Base-by-base conservation (phyloP, 495 filamentous ascomycete genomes). In the Penicillium bialowiezense region DNA sequence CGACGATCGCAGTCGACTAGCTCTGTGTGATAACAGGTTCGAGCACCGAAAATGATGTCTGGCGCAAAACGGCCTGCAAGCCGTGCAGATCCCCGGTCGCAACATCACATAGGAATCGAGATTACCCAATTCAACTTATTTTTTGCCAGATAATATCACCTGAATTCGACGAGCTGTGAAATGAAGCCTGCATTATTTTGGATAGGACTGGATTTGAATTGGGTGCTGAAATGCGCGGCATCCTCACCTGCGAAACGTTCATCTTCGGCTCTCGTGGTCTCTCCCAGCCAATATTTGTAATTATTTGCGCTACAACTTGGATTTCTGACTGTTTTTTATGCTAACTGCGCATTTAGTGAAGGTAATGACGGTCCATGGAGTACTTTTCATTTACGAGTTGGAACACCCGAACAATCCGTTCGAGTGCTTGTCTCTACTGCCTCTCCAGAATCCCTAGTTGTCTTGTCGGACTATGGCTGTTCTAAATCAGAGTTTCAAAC, bases 311-410 rank as follows among this genome's bases (percentile, higher is more conserved):
- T 8, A 3, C 23, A 26, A 8, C 23, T 8, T 4, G 23, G 23
- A 3, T 8, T 26, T 26, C 8, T 26, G 8, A 3, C 3, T 26
- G 23, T 8, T 8, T 8, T 4, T 4, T 26, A 26, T 26, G 3
- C 23, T 26, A 26, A 26, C 23, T 26, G 23, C 10, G 7, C 2
- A 4, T 18, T 15, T 26, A 58, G 55, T 39, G 55, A 58, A 6
- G 58, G 58, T 5, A 54, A 62, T 42, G 58, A 62, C 44, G 58
- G 58, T 23, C 50, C 51, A 5, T 62, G 58, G 58, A 58, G 58
- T 39, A 58, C 46, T 41, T 58, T 58, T 19, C 43, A 43, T 46
- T 46, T 58, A 13, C 47, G 43, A 34, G 43, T 54, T 43, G 55
- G 55, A 9, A 48, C 46, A 7, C 55, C 55, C 7, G 50, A 51